Evolutionary conservation across 345 rosid genomes (phyloP).

Genomic region (Litchi chinensis): DNA sequence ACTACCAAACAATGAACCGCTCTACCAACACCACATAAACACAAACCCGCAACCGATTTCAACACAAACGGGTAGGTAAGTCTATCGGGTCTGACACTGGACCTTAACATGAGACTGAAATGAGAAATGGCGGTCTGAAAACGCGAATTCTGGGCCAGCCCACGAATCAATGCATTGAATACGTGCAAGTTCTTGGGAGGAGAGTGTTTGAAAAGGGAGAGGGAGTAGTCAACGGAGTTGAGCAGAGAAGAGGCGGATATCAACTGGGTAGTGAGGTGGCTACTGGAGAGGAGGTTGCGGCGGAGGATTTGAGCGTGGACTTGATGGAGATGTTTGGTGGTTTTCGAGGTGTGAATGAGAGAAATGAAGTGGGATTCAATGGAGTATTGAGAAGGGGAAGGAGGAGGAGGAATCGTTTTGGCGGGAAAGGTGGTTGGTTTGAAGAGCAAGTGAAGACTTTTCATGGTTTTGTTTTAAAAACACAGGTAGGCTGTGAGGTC

Average conservation of each 20-base stretch:
- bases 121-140: constrained; percentile 38
- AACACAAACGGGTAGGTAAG: constrained; percentile 61
- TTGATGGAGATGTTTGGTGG: constrained; percentile 46
- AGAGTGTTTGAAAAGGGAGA: constrained; percentile 43
- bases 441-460: constrained; percentile 26
- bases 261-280: constrained; percentile 46
- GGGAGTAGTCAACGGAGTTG: constrained; percentile 42
- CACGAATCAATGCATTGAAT: constrained; percentile 65
- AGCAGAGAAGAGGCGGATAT: constrained; percentile 50
- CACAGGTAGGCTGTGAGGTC: no score
- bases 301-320: constrained; percentile 61
- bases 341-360: constrained; percentile 47
- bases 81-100: constrained; percentile 44
- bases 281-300: constrained; percentile 39
- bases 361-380: constrained; percentile 42
- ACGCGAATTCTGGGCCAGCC: constrained; percentile 43
- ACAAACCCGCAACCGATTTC: constrained; percentile 40
- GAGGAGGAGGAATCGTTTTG: constrained; percentile 21
- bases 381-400: constrained; percentile 8
- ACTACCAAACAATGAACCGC: constrained; percentile 46
- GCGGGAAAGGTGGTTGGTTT: constrained; percentile 40
- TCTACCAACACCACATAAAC: constrained; percentile 36
- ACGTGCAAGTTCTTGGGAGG: constrained; percentile 43
- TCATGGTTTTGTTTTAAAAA: constrained; percentile 18
- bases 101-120: constrained; percentile 54